Percentiles rank a stretch among this genome's conserved stretches.
These are phyloP conservation scores for Xanthoconium stramineum DNA, from an alignment of 768 basidiomycete species.

Conservation along the genomic window DNA sequence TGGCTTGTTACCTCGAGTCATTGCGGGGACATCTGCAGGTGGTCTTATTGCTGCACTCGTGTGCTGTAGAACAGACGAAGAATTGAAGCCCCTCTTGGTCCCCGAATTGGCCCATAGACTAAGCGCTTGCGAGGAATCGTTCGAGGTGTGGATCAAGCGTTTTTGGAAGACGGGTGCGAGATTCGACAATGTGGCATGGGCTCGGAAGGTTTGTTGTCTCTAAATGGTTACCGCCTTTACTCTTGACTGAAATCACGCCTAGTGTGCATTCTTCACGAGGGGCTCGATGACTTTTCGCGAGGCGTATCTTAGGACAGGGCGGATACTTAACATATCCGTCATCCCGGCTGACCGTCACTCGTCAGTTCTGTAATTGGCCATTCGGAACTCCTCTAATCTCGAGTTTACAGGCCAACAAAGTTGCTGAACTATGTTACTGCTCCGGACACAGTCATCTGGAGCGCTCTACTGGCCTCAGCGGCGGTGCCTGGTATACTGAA, in stretches of 20 bases:
- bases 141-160: constrained; percentile 65
- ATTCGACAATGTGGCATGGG: constrained; percentile 90
- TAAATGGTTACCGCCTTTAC: neutral
- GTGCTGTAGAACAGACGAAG: constrained; percentile 87
- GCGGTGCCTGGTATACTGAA: constrained; percentile 95
- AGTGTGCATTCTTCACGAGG: constrained; percentile 87
- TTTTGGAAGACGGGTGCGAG: constrained; percentile 89
- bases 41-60: constrained; percentile 73
- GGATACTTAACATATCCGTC: constrained; percentile 91
- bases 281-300: constrained; percentile 96
- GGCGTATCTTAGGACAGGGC: constrained; percentile 88
- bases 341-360: constrained; percentile 89
- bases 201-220: constrained; percentile 62
- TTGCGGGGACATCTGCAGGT: constrained; percentile 94
- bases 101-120: constrained; percentile 84
- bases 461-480: constrained; percentile 79
- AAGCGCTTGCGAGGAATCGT: constrained; percentile 77
- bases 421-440: constrained; percentile 93
- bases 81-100: constrained; percentile 71
- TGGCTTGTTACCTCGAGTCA: constrained; percentile 81
- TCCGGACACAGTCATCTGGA: constrained; percentile 89
- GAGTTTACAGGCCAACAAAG: constrained; percentile 74
- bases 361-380: constrained; percentile 35
- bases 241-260: neutral
- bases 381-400: constrained; percentile 5